Percentiles rank a stretch among this genome's conserved stretches.
Conservation (phyloP, 331 rosid genomes). For the Quercus tomentella region DNA sequence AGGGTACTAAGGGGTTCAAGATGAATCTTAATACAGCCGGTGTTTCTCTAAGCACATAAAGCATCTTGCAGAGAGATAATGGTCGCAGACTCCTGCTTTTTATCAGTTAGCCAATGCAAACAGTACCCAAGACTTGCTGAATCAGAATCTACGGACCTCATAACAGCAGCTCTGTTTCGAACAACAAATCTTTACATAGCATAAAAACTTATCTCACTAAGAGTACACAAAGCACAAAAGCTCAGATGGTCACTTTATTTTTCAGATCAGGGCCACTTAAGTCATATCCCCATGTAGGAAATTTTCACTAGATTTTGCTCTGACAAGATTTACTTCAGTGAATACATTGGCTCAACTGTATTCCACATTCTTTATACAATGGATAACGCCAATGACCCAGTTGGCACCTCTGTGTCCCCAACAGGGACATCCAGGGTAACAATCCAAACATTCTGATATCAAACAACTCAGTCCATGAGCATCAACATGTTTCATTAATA, state of each 20-base stretch:
- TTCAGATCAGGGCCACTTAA: no score
- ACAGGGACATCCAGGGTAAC: no score
- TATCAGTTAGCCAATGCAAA: not conserved
- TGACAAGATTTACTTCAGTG: no score
- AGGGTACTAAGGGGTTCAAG: not conserved
- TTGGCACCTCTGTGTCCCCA: no score
- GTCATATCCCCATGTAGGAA: not conserved
- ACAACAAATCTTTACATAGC: not conserved
- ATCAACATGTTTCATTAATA: no score
- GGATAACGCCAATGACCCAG: no score
- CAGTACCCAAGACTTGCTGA: not conserved
- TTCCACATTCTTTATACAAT: no score
- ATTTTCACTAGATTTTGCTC: not conserved
- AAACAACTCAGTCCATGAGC: no score
- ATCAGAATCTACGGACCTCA: not conserved
- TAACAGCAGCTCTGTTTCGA: not conserved
- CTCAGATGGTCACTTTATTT: no score
- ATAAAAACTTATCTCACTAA: not conserved
- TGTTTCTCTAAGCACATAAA: not conserved
- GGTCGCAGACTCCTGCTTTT: not conserved
- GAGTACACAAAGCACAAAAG: no score
- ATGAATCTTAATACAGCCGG: not conserved
- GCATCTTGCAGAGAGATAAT: not conserved
- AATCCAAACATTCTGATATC: no score
- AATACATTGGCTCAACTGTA: no score